Evolutionary conservation across 371 early-diverging fungal species (phyloP).

Genomic region (Apophysomyces ossiformis): DNA sequence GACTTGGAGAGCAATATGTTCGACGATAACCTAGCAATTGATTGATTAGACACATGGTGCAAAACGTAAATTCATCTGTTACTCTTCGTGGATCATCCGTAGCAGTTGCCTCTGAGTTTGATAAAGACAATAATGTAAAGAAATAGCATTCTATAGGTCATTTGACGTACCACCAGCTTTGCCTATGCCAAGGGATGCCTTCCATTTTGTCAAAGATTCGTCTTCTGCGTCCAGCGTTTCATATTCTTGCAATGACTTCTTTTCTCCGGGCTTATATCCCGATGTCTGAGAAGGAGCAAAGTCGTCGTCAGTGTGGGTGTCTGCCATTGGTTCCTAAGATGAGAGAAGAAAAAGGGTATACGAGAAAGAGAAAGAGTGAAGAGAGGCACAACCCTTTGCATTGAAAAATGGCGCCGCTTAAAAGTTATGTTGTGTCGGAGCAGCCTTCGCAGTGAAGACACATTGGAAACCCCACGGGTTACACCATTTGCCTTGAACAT

Average conservation of each 20-base stretch:
- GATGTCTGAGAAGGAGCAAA: constrained; percentile 74
- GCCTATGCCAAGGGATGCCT: constrained; percentile 84
- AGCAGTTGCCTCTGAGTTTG: constrained; percentile 33
- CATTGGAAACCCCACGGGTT: too few relatives aligned
- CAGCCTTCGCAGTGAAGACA: too few relatives aligned
- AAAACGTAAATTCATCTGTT: constrained; percentile 24
- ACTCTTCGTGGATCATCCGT: constrained; percentile 64
- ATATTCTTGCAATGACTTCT: constrained; percentile 88
- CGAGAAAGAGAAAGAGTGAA: constrained; percentile 4
- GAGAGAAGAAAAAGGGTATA: neutral
- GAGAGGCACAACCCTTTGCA: neutral
- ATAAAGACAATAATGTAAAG: neutral
- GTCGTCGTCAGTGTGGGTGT: constrained; percentile 68
- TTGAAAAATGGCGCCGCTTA: too few relatives aligned
- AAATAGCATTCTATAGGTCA: neutral
- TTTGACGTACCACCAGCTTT: constrained; percentile 42
- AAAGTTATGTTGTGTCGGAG: too few relatives aligned
- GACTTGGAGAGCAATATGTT: constrained; percentile 79
- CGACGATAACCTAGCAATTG: constrained; percentile 61
- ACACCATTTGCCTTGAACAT: too few relatives aligned
- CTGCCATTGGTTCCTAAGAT: constrained; percentile 30
- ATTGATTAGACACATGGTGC: neutral
- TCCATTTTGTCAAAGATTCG: constrained; percentile 93
- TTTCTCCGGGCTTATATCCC: constrained; percentile 79
- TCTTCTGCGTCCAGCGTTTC: constrained; percentile 84